Evolutionary conservation across 225 moss, liverwort and hornwort species (phyloP), one percentile per base, ranked within the genome.

Genomic region (Pleurozium schreberi): DNA sequence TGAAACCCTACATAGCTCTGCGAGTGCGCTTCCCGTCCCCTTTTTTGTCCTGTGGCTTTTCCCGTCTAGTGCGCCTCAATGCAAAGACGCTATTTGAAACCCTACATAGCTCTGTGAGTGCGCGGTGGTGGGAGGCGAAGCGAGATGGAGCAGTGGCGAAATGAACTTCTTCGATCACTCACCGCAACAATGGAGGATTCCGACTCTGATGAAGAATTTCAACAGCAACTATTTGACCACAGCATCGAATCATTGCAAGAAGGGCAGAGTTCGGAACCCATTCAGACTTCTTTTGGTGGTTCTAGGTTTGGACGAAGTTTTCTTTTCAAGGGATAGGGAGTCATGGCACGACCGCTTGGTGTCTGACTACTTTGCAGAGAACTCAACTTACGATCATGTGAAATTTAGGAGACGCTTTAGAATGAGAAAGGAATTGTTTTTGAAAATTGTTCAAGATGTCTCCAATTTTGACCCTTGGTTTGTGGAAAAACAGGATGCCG

Each of bases 151-250:
- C 65, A 18, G 5, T 65, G 18, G 10, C 8, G 27, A 1, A 7
- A 15, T 31, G 3, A 31, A 3, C 21, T 31, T 0, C 15, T 31
- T 0, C 31, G 14, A 4, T 4, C 18, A 18, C 7, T 17, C 18
- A n/a, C 11, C 40, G 69, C 13, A 69, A 7, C 13, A 1, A n/a
- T 69, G 11, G 23, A 69, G 12, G 40, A 40, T 23, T 69, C 4
- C 2, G 11, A 69, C 23, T 69, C 13, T 0, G 4, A 68, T 22
- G 68, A 68, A 68, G n/a, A 12, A n/a, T 68, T 68, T 2, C 1
- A n/a, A 22, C 11, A 68, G 1, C 4, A 11, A 11, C 3, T 68
- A 6, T 12, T 68, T n/a, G 22, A 22, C 3, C 1, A 22, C n/a
- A n/a, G 22, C 12, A n/a, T 67, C 6, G 3, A 67, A 6, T 20